These are phyloP conservation scores for Primulina huaijiensis DNA, from an alignment of 257 asterid species.

Conservation along the genomic window DNA sequence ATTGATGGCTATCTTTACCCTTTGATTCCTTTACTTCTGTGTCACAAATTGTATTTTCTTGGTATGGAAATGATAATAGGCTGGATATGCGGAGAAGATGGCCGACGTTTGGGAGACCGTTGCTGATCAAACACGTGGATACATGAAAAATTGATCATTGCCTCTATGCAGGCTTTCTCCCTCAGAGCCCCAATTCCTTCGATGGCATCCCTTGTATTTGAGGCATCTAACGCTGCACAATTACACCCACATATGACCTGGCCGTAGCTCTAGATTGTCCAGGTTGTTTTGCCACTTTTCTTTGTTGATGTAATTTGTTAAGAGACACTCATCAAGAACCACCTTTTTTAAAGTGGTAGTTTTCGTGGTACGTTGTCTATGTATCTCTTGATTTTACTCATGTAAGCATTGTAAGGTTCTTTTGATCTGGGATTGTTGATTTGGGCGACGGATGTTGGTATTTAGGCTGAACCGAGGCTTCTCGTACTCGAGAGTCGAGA, in stretches of 20 bases:
- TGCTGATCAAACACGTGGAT: slow-evolving; percentile 79
- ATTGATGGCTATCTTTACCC: not conserved
- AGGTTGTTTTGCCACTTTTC: not conserved
- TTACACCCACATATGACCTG: not conserved
- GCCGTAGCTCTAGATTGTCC: slow-evolving; percentile 16
- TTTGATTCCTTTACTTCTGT: not conserved
- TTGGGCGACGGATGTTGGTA: no score
- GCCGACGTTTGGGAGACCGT: slow-evolving; percentile 81
- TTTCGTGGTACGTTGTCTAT: not conserved
- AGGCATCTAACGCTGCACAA: slow-evolving; percentile 24
- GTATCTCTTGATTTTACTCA: no score
- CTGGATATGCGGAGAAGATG: slow-evolving; percentile 94
- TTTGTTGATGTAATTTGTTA: slow-evolving; percentile 7
- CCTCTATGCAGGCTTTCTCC: slow-evolving; percentile 3
- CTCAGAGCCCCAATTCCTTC: not conserved
- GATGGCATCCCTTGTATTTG: slow-evolving; percentile 18
- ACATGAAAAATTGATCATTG: slow-evolving; percentile 34
- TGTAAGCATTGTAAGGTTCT: not conserved
- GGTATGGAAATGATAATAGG: slow-evolving; percentile 43
- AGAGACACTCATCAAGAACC: not conserved
- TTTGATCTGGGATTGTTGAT: no score
- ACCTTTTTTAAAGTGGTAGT: not conserved
- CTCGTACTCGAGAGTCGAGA: no score
- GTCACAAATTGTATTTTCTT: not conserved
- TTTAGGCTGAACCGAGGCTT: no score